Evolutionary conservation across 208 protist species (phyloP).

Genomic region (Acanthamoeba lenticulata): DNA sequence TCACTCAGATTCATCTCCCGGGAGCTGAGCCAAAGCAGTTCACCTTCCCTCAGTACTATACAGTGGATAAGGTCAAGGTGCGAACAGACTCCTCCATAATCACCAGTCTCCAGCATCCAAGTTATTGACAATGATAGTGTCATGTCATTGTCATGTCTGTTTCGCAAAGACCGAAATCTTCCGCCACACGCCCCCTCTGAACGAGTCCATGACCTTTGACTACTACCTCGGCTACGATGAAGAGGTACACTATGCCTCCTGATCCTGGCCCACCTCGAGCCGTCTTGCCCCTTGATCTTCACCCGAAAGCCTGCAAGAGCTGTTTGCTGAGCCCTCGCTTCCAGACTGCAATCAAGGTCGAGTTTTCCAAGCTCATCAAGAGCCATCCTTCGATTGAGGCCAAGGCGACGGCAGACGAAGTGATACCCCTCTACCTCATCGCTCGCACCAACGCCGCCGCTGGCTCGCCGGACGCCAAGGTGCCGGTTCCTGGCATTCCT

Average conservation of each 20-base stretch:
- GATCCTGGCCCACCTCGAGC: not conserved
- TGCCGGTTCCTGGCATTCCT: no score
- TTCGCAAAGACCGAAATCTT: constrained; percentile 36
- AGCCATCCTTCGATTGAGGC: constrained; percentile 39
- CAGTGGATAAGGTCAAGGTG: constrained; percentile 60
- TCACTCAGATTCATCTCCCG: not conserved
- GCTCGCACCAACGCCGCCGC: not conserved
- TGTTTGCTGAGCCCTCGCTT: not conserved
- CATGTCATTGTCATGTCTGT: not conserved
- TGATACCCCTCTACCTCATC: constrained; percentile 20
- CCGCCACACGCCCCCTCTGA: not conserved
- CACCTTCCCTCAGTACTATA: constrained; percentile 53
- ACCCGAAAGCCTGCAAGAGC: no score
- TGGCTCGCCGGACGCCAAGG: not conserved
- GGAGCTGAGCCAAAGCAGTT: not conserved
- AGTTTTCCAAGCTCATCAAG: constrained; percentile 51
- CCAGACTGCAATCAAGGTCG: constrained; percentile 23
- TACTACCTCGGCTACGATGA: constrained; percentile 32
- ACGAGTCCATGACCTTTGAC: constrained; percentile 62
- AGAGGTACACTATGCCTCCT: constrained; percentile 4
- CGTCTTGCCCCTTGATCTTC: not conserved
- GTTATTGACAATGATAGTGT: no score
- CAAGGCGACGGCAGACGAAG: constrained; percentile 1
- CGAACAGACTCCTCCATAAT: no score
- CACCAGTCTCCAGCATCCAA: no score